Percentiles rank a stretch among this genome's conserved stretches.
phyloP scores from a whole-genome alignment of 164 flowering plant species.

The Sedum album region DNA sequence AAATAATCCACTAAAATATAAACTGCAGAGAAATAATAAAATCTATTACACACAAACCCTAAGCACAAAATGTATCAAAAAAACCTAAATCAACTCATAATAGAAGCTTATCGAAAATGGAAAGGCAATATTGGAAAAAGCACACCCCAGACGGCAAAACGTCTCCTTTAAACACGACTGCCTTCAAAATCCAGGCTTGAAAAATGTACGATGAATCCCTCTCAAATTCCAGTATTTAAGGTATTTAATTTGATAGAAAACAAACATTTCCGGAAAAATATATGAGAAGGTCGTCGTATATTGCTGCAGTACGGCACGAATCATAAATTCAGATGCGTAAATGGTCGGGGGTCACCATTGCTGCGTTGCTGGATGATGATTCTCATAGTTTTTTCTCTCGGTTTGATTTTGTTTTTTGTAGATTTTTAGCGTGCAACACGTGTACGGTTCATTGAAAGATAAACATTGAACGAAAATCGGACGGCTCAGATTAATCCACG shows the following conservation, averaged over 20 bases:
- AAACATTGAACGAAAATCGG: too few species aligned
- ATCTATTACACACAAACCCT: too few species aligned
- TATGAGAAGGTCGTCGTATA: neutral
- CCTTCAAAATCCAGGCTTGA: neutral
- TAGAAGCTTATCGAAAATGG: too few species aligned
- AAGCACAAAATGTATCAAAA: neutral
- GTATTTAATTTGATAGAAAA: neutral
- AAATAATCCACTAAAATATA: too few species aligned
- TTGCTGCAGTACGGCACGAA: neutral
- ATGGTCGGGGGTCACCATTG: neutral
- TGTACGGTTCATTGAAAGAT: neutral
- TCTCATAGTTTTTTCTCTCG: neutral
- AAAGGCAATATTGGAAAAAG: conserved; percentile 37
- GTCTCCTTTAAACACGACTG: neutral
- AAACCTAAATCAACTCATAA: too few species aligned
- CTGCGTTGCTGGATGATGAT: neutral
- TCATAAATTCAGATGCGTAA: neutral
- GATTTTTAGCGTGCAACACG: neutral
- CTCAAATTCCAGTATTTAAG: neutral
- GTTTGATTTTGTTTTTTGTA: neutral
- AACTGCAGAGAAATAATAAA: too few species aligned
- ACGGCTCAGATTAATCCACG: too few species aligned
- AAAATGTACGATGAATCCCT: neutral
- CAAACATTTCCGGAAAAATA: neutral
- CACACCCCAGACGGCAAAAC: neutral